phyloP scores from a whole-genome alignment of 2,329 filamentous ascomycete genomes.

The Pestalotiopsis sp. region DNA sequence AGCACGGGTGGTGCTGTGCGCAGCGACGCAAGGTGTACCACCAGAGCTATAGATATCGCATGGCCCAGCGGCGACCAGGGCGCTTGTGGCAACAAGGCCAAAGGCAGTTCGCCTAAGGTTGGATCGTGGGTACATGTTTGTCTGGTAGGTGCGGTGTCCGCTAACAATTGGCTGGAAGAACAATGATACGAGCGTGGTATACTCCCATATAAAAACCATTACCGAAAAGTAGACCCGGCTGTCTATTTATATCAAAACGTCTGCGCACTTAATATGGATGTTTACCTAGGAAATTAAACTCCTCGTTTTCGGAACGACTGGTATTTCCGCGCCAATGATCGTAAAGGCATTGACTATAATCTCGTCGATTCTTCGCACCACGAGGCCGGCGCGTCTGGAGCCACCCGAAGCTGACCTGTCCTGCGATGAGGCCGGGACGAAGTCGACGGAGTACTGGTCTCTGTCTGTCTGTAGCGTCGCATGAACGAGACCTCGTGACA shows the following conservation, averaged over 20 bases:
- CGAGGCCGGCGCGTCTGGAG: neutral
- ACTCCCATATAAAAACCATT: neutral
- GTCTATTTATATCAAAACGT: neutral
- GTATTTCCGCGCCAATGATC: neutral
- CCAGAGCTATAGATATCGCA: constrained; percentile 64
- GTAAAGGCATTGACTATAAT: neutral
- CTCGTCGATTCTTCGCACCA: neutral
- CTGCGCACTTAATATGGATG: neutral
- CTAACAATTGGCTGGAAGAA: neutral
- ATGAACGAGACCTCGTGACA: neutral
- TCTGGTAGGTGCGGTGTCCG: neutral
- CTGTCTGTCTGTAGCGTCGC: neutral
- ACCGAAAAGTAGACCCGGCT: neutral
- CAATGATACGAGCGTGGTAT: neutral
- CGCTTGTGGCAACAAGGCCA: constrained; percentile 28
- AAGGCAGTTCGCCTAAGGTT: constrained; percentile 22
- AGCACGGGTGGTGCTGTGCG: constrained; percentile 66
- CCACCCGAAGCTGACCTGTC: neutral
- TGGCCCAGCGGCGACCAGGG: constrained; percentile 53
- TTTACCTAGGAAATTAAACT: neutral
- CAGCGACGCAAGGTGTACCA: constrained; percentile 63
- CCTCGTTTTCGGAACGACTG: neutral
- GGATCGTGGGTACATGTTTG: constrained; percentile 8
- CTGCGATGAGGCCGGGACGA: neutral
- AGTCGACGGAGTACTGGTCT: neutral